A percentile compares a stretch with the other conserved stretches of the same genome.
Conservation (phyloP, 371 early-diverging fungal genomes). For the Mortierella sp. region DNA sequence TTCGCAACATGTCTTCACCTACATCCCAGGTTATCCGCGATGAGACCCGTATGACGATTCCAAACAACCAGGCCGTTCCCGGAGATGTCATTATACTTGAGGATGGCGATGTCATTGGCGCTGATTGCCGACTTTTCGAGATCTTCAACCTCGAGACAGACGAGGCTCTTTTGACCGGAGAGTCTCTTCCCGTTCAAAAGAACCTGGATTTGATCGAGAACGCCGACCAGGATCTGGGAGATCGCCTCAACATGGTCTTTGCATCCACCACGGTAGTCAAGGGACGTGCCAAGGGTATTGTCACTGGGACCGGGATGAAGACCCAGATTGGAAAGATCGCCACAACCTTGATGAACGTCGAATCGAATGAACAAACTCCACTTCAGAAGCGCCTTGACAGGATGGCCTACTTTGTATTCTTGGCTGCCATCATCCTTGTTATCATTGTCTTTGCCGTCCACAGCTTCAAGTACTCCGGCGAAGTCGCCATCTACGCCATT, state of each 20-base stretch:
- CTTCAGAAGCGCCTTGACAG: conserved; percentile 80
- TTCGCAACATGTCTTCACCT: conserved; percentile 87
- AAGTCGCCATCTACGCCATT: conserved; percentile 78
- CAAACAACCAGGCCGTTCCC: conserved; percentile 87
- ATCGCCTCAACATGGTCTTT: conserved; percentile 61
- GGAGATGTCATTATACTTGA: conserved; percentile 91
- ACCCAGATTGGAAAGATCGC: conserved; percentile 95
- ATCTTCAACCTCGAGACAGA: conserved; percentile 87
- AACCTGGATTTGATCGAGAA: conserved; percentile 40
- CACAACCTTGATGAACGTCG: conserved; percentile 78
- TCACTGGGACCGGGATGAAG: conserved; percentile 84
- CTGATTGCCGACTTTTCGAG: conserved; percentile 89
- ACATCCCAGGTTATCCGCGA: conserved; percentile 83
- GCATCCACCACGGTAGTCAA: conserved; percentile 75
- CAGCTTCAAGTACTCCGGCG: conserved; percentile 62
- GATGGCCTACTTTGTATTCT: conserved; percentile 79
- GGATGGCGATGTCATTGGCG: conserved; percentile 91
- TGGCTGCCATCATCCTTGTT: conserved; percentile 74
- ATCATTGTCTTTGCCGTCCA: conserved; percentile 77
- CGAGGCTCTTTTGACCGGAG: conserved; percentile 92
- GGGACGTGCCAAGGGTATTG: conserved; percentile 80
- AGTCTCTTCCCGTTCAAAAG: conserved; percentile 81
- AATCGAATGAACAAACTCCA: conserved; percentile 71
- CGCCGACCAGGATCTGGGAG: conserved; percentile 19
- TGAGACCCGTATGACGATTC: conserved; percentile 73